A percentile compares a stretch with the other conserved stretches of the same genome.
phyloP scores from a whole-genome alignment of 805 yeast species.

The Wickerhamiella nectarea region DNA sequence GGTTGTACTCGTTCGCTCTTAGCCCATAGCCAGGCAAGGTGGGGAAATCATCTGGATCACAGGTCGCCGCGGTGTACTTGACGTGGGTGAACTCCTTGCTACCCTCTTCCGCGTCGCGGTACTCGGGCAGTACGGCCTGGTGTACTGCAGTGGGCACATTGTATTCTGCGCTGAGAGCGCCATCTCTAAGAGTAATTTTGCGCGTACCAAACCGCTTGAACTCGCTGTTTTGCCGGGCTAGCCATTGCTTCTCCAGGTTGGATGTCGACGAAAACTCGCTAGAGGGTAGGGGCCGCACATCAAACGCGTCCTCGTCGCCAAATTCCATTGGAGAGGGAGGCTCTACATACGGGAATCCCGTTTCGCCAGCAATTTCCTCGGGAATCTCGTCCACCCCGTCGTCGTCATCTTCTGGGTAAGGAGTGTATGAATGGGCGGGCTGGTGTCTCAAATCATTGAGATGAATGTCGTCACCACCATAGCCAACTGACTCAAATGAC shows the following conservation, averaged over 20 bases:
- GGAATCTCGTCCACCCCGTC: constrained; percentile 8
- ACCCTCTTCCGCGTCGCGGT: constrained; percentile 33
- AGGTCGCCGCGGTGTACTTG: constrained; percentile 53
- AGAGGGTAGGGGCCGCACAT: constrained; percentile 4
- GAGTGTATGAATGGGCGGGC: constrained; percentile 8
- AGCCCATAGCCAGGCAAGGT: constrained; percentile 39
- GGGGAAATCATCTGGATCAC: constrained; percentile 54
- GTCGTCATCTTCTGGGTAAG: constrained; percentile 16
- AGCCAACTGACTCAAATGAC: constrained; percentile 1
- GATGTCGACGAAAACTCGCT: not conserved
- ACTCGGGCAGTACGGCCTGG: constrained; percentile 25
- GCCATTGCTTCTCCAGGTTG: constrained; percentile 17
- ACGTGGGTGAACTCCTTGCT: constrained; percentile 42
- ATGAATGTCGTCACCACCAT: constrained; percentile 4
- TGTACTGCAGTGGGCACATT: constrained; percentile 32
- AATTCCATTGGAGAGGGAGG: not conserved
- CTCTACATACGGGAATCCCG: constrained; percentile 15
- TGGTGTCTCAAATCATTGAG: not conserved
- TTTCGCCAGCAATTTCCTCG: constrained; percentile 20
- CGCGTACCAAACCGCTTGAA: constrained; percentile 26
- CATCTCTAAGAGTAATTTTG: constrained; percentile 27
- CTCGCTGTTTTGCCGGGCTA: constrained; percentile 22
- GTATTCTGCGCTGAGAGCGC: constrained; percentile 27
- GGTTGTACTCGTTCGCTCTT: constrained; percentile 42
- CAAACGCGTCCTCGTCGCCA: constrained; percentile 2